Base-by-base conservation (phyloP, 2,329 filamentous ascomycete species). In the Ceratocystis destructans region DNA sequence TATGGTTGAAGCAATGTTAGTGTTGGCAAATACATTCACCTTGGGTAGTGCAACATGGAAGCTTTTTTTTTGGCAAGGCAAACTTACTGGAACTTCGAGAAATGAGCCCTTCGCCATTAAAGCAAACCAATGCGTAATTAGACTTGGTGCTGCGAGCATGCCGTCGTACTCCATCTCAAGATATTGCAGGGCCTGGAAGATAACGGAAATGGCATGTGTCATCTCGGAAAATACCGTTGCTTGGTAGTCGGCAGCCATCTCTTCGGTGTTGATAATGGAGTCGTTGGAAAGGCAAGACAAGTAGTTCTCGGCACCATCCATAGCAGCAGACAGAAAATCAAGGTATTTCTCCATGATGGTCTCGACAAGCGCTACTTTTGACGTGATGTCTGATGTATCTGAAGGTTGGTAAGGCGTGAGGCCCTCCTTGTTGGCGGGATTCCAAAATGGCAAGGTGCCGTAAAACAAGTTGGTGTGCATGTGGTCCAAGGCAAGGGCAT, bases 131-230 rank as follows among this genome's bases (percentile, higher is more conserved):
- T 68, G 62, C 4, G 65, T 68, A 25, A 66, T 55, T 1, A 64
- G 25, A 15, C 22, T 66, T n/a, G 61, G 64, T 20, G 65, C 61
- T 22, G 66, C 53, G 3, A 66, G 31, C 25, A 64, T 64, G 4
- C 62, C 67, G 5, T 59, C 67, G n/a, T 57, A 66, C 59, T 65
- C 48, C 64, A 68, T 66, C 31, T 68, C 86, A 44, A 90, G 76
- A n/a, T 68, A 68, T 28, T 68, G 67, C 8, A 66, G 41, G 22
- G 88, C 79, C 70, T 90, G 81, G 70, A 92, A 89, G 28, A 90
- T 77, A 17, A 91, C 79, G 62, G 90, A 86, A 74, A 94, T 79
- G 50, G 87, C 81, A 72, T 94, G 88, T 48, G 88, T 79, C 55
- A 87, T 81, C 74, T 96, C 90, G 15, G 85, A 83, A 25, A 91